These are phyloP conservation scores for Abelmoschus esculentus DNA, from an alignment of 345 rosid genomes.

Conservation along the genomic window DNA sequence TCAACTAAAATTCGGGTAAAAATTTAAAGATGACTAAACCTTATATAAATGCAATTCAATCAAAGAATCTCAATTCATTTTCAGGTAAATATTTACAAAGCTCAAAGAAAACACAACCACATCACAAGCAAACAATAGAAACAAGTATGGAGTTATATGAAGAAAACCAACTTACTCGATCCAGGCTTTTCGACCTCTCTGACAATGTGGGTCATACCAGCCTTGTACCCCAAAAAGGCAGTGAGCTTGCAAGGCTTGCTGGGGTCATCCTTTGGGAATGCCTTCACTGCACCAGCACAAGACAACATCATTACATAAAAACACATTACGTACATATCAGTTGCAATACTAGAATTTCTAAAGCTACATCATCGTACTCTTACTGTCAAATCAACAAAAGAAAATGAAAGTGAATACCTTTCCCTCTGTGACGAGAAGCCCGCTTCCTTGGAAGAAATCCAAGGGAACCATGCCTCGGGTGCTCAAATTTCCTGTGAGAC, in stretches of 20 bases:
- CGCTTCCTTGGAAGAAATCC: conserved; percentile 89
- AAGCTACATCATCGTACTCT: background rate
- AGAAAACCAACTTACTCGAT: conserved; percentile 44
- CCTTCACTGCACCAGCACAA: conserved; percentile 50
- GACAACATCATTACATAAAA: background rate
- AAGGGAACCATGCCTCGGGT: conserved; percentile 86
- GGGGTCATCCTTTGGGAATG: conserved; percentile 81
- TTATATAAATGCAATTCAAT: background rate
- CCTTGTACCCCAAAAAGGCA: conserved; percentile 83
- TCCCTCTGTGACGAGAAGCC: conserved; percentile 74
- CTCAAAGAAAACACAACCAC: background rate
- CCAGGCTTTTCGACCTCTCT: conserved; percentile 86
- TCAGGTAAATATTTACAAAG: background rate
- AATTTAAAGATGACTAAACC: background rate
- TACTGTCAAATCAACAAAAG: background rate
- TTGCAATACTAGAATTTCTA: background rate
- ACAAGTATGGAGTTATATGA: background rate
- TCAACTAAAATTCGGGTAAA: background rate
- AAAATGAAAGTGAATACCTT: background rate
- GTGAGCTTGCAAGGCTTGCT: conserved; percentile 69
- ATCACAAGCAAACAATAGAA: background rate
- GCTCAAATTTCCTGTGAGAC: conserved; percentile 96
- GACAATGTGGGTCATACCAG: conserved; percentile 93
- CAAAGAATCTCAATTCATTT: background rate
- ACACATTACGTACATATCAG: background rate